phyloP scores from a whole-genome alignment of 2,329 filamentous ascomycete species.

The Neocatenulostroma microsporum region DNA sequence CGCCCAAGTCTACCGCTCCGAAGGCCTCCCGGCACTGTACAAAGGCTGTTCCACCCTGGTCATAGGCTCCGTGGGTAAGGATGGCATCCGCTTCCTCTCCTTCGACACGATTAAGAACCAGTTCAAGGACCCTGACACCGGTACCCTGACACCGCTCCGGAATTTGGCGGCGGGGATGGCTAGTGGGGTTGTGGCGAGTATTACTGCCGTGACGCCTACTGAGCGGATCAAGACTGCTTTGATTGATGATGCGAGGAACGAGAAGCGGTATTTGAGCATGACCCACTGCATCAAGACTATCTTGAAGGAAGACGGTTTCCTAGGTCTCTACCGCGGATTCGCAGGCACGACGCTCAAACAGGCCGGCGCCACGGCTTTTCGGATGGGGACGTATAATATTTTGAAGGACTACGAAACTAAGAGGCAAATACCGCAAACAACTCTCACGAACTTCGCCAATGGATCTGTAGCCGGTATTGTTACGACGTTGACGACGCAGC shows the following conservation, averaged over 20 bases:
- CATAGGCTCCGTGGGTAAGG: conserved; percentile 55
- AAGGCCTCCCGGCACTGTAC: conserved; percentile 53
- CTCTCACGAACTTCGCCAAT: conserved; percentile 52
- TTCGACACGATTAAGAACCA: conserved; percentile 58
- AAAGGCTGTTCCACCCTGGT: conserved; percentile 56
- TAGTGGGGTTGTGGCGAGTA: conserved; percentile 53
- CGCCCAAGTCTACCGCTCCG: conserved; percentile 45
- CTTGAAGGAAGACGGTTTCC: conserved; percentile 46
- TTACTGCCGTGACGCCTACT: conserved; percentile 59
- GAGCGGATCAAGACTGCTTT: conserved; percentile 62
- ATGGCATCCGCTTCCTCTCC: conserved; percentile 57
- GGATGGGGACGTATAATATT: conserved; percentile 56
- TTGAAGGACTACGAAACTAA: conserved; percentile 52
- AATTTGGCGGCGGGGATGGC: conserved; percentile 59
- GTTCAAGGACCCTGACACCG: conserved; percentile 49
- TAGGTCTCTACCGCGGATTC: conserved; percentile 51
- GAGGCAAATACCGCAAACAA: conserved; percentile 42
- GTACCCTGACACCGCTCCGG: conserved; percentile 47
- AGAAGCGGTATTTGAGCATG: conserved; percentile 44
- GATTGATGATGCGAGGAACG: conserved; percentile 52
- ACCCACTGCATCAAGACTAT: conserved; percentile 46
- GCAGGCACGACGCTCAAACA: conserved; percentile 56
- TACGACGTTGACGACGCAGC: conserved; percentile 53
- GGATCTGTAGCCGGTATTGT: conserved; percentile 54
- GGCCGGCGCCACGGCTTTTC: conserved; percentile 53